Base-by-base conservation (phyloP, 2,329 filamentous ascomycete genomes). In the Aspergillus neotritici region DNA sequence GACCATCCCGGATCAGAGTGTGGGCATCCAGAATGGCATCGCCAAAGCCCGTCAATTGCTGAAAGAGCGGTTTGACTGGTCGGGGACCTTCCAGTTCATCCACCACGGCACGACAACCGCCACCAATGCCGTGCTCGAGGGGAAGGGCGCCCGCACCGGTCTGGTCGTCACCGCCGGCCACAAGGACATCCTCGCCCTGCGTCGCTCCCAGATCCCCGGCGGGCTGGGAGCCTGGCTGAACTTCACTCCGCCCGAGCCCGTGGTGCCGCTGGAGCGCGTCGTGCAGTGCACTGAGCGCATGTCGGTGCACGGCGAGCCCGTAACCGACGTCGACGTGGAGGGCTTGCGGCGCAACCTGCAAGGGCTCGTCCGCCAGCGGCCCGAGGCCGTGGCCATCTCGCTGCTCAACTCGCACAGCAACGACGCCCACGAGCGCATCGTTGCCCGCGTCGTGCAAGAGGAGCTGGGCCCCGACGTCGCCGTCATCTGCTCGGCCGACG, bases 131-230 rank as follows among this genome's bases (percentile, higher is more conserved):
- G 69, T 75, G 14, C 61, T 75, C 2, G 72, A 76, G 50, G 69
- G 68, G 15, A 74, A 75, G 47, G 73, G 73, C 17, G 70, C 68
- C n/a, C 68, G 67, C 25, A 66, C 71, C 1, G 72, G 65, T 1
- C 58, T 75, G 1, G 58, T 76, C 25, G 70, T 75, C 9, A 75
- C 73, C 1, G 63, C 66, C 2, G 72, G 73, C 4, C 72, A 75
- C 56, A 74, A 73, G 48, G 72, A 75, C 50, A 67, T 75, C 34
- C 57, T 76, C 37, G 66, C 67, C 0, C 58, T 72, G 9, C 60
- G 72, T 7, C 61, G 73, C 17, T 73, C 70, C 14, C 72, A 76
- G 43, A 75, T 76, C n/a, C 72, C 73, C 0, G 73, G 73, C 3
- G 71, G 71, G 3, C 55, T 76, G 8, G 73, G 70, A 1, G 71